Conservation (phyloP, 148 eudicot species). For the Diospyros lotus region DNA sequence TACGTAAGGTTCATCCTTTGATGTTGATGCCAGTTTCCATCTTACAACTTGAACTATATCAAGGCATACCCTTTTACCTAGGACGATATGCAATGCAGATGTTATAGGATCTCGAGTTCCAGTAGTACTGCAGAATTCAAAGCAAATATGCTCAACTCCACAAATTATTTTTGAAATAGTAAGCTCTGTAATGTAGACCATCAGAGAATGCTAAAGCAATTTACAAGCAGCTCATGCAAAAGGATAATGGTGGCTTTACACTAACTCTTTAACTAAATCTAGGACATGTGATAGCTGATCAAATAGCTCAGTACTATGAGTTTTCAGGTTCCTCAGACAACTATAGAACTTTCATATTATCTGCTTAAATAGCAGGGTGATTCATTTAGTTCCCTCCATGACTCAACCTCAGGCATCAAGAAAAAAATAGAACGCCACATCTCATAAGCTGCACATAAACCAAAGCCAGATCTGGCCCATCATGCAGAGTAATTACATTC, state of each 20-base stretch:
- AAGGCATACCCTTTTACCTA: constrained; percentile 81
- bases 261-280: too few relatives aligned
- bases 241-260: background rate
- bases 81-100: constrained; percentile 92
- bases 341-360: too few relatives aligned
- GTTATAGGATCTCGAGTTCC: constrained; percentile 90
- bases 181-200: background rate
- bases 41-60: constrained; percentile 96
- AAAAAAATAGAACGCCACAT: background rate
- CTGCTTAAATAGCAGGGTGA: too few relatives aligned
- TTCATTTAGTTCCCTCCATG: background rate
- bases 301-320: too few relatives aligned
- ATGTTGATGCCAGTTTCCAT: constrained; percentile 64
- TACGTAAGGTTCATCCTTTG: constrained; percentile 73
- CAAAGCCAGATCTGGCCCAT: background rate
- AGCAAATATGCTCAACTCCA: background rate
- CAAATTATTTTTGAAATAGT: background rate
- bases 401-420: background rate
- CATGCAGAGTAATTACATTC: background rate
- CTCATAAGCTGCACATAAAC: background rate
- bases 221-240: background rate
- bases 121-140: constrained; percentile 65
- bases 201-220: background rate
- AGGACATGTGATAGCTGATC: too few relatives aligned
- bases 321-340: too few relatives aligned